These are phyloP conservation scores for Pseudogymnoascus verrucosus DNA, from an alignment of 2,329 filamentous ascomycete species.

Conservation along the genomic window DNA sequence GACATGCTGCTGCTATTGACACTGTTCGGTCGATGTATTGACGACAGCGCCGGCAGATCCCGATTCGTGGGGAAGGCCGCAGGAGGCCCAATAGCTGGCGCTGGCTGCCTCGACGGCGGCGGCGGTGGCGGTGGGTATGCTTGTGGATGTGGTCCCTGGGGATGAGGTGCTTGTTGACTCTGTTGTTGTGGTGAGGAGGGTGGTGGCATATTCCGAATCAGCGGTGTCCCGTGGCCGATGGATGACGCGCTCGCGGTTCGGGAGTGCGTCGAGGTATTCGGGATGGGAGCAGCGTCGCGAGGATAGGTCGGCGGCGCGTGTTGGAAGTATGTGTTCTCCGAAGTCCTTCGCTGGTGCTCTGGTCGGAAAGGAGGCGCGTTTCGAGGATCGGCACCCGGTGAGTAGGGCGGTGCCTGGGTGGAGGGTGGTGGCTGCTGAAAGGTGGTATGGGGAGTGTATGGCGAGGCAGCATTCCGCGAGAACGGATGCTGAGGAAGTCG, in stretches of 20 bases:
- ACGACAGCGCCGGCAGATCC: slow-evolving; percentile 44
- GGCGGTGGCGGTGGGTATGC: slow-evolving; percentile 23
- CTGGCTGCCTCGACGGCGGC: slow-evolving; percentile 33
- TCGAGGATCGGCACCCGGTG: slow-evolving; percentile 25
- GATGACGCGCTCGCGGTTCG: slow-evolving; percentile 28
- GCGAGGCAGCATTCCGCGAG: slow-evolving; percentile 26
- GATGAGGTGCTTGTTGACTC: slow-evolving; percentile 32
- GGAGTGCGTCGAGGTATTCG: slow-evolving; percentile 21
- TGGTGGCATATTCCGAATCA: slow-evolving; percentile 36
- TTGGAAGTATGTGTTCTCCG: slow-evolving; percentile 27
- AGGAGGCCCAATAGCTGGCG: slow-evolving; percentile 32
- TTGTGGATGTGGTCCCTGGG: slow-evolving; percentile 30
- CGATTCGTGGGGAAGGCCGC: slow-evolving; percentile 39
- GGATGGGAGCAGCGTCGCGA: slow-evolving; percentile 24
- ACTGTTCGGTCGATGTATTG: slow-evolving; percentile 40
- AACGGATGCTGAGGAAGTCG: slow-evolving; percentile 26
- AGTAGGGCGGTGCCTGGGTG: slow-evolving; percentile 21
- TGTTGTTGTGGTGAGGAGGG: slow-evolving; percentile 42
- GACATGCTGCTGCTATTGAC: slow-evolving; percentile 55
- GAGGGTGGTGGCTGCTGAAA: slow-evolving; percentile 21
- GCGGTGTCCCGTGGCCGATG: slow-evolving; percentile 24
- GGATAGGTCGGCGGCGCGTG: slow-evolving; percentile 21
- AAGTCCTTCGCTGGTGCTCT: slow-evolving; percentile 27
- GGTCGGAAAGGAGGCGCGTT: slow-evolving; percentile 21
- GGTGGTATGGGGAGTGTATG: slow-evolving; percentile 24